Base-by-base conservation (phyloP, 2,329 filamentous ascomycete genomes). In the Pestalotiopsis sp. region DNA sequence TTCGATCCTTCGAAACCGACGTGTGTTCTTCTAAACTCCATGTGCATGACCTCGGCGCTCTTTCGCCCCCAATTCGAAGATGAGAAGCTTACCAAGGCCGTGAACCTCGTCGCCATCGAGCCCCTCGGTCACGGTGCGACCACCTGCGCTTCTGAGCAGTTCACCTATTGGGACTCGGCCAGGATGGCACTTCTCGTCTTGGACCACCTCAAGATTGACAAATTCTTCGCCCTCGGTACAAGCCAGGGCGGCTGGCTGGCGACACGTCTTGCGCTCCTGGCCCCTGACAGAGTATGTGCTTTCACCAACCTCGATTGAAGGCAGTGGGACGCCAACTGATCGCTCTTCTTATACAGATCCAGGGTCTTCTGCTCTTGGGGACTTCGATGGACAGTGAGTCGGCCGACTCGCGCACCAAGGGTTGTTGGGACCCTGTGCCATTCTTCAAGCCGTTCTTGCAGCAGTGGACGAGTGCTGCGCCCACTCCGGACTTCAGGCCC, bases 81-180 rank as follows among this genome's bases (percentile, higher is more conserved):
- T 75, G 73, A 75, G 61, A 67, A 70, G 1, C 78, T 87, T 24
- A 81, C 80, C 0, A 73, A 75, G 35, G 77, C 76, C 4, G 78
- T 81, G 71, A 87, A 87, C 71, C 78, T 87, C 5, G 74, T 87
- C 5, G 84, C 84, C 57, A 80, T 87, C 67, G 85, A 87, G 75
- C 84, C 83, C 1, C 80, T 87, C 0, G 85, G 85, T 67, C 85
- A 87, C 71, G 85, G 85, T 69, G 75, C 80, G 17, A 86, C 84
- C 1, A 77, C 74, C 66, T 78, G 73, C 66, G 66, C 74, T n/a
- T 72, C 73, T 0, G 83, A 85, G 71, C 82, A 85, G 68, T 87
- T 85, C 71, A 87, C 83, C 2, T 86, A 86, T 77, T 87, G 85
- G 85, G 85, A 87, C 73, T 77, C 84, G 3, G 85, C 85, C 58